These are phyloP conservation scores for Aspergillus kassunensis DNA, from an alignment of 495 filamentous ascomycete species.

Conservation along the genomic window DNA sequence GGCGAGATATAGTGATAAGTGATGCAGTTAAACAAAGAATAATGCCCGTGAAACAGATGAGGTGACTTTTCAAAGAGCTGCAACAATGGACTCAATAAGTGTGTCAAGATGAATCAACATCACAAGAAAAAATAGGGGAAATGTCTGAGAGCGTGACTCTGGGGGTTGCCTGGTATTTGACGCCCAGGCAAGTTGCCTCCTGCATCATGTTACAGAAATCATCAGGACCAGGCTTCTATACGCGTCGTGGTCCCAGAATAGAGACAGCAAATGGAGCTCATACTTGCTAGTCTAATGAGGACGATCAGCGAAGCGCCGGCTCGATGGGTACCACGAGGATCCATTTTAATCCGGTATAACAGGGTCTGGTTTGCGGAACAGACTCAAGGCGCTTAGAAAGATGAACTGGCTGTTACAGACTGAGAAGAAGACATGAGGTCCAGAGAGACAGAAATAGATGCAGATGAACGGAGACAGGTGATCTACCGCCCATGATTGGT, in stretches of 20 bases:
- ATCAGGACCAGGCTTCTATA: conserved; percentile 15
- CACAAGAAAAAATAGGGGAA: neutral
- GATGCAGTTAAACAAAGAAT: neutral
- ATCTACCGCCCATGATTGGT: conserved; percentile 32
- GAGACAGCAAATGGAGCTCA: conserved; percentile 21
- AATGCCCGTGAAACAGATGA: neutral
- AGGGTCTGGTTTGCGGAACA: neutral
- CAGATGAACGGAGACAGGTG: conserved; percentile 13
- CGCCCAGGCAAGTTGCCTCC: conserved; percentile 9
- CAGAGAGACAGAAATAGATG: conserved; percentile 2
- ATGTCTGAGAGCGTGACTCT: neutral
- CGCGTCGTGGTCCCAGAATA: conserved; percentile 30
- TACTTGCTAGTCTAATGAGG: conserved; percentile 18
- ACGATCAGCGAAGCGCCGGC: conserved; percentile 8
- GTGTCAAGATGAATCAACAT: neutral
- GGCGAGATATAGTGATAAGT: neutral
- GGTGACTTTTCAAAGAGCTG: neutral
- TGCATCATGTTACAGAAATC: conserved; percentile 15
- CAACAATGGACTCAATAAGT: neutral
- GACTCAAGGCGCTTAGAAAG: conserved; percentile 5
- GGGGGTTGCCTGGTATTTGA: conserved; percentile 10
- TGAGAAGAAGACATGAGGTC: neutral
- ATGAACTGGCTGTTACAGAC: conserved; percentile 1
- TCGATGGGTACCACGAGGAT: neutral
- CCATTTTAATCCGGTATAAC: neutral